Evolutionary conservation across 345 rosid species (phyloP).

Genomic region (Gossypium mustelinum): DNA sequence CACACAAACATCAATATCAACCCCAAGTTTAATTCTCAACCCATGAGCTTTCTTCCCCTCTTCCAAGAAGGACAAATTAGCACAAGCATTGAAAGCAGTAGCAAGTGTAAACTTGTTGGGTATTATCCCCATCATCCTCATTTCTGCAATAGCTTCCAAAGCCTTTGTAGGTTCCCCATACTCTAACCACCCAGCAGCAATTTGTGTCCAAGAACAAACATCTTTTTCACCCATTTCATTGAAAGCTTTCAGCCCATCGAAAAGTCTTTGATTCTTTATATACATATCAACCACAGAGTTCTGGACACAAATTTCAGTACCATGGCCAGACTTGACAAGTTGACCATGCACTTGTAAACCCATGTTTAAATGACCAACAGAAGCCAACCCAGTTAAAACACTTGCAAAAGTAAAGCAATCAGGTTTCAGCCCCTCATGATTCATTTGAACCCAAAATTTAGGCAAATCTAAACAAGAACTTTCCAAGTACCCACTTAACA

Average conservation of each 20-base stretch:
- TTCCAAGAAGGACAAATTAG: slow-evolving; percentile 39
- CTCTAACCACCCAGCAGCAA: slow-evolving; percentile 42
- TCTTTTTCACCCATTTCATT: slow-evolving; percentile 35
- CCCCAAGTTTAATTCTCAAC: slow-evolving; percentile 44
- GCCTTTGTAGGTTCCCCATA: slow-evolving; percentile 45
- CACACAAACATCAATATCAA: slow-evolving; percentile 38
- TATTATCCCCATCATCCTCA: slow-evolving; percentile 39
- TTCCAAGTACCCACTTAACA: slow-evolving; percentile 47
- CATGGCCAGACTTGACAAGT: slow-evolving; percentile 45
- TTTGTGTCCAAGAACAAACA: slow-evolving; percentile 48
- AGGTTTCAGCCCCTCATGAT: slow-evolving; percentile 38
- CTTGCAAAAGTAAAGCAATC: slow-evolving; percentile 46
- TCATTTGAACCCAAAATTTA: slow-evolving; percentile 39
- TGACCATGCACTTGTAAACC: slow-evolving; percentile 52
- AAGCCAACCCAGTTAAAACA: slow-evolving; percentile 40
- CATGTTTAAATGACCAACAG: slow-evolving; percentile 30
- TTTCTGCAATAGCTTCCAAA: slow-evolving; percentile 32
- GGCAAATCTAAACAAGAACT: slow-evolving; percentile 29
- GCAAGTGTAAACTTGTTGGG: slow-evolving; percentile 53
- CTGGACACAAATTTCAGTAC: slow-evolving; percentile 40
- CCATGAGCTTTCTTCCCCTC: slow-evolving; percentile 47
- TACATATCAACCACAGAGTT: slow-evolving; percentile 49
- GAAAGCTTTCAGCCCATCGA: slow-evolving; percentile 39
- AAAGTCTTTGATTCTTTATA: slow-evolving; percentile 31
- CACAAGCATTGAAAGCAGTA: slow-evolving; percentile 45